These are phyloP conservation scores for Arabidopsis lyrata DNA, from an alignment of 441 rosid species.

Conservation along the genomic window DNA sequence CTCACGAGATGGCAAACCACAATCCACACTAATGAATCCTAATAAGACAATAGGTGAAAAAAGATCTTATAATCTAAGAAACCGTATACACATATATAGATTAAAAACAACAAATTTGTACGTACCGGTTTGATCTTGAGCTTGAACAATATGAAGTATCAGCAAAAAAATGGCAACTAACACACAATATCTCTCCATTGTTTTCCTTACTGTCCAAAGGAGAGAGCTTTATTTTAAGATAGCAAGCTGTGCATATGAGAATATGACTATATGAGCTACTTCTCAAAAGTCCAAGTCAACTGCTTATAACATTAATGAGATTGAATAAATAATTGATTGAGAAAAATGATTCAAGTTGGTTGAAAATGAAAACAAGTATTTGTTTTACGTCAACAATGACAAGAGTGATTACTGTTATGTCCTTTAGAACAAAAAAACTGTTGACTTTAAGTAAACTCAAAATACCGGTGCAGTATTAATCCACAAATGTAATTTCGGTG, in stretches of 20 bases:
- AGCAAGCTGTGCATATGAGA: not conserved
- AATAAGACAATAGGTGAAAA: conserved; percentile 19
- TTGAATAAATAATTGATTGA: not conserved
- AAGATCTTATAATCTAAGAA: not conserved
- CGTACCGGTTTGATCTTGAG: conserved; percentile 39
- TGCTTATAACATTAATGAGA: not conserved
- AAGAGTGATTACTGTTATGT: not conserved
- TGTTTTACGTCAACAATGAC: not conserved
- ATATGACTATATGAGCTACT: not conserved
- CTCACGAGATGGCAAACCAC: conserved; percentile 44
- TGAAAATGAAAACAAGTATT: conserved; percentile 13
- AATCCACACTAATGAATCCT: conserved; percentile 63
- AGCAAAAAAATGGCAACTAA: conserved; percentile 1
- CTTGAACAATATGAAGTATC: conserved; percentile 23
- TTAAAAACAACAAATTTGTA: not conserved
- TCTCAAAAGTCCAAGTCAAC: conserved; percentile 35
- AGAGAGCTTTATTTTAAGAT: not conserved
- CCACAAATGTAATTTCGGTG: too few relatives aligned
- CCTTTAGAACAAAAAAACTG: too few relatives aligned
- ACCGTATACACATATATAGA: not conserved
- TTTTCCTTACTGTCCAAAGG: not conserved
- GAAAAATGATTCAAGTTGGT: conserved; percentile 28
- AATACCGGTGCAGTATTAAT: too few relatives aligned
- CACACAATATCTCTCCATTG: conserved; percentile 28
- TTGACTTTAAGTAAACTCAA: too few relatives aligned